Evolutionary conservation across 306 rosid genomes (phyloP).

Genomic region (Luffa aegyptiaca): DNA sequence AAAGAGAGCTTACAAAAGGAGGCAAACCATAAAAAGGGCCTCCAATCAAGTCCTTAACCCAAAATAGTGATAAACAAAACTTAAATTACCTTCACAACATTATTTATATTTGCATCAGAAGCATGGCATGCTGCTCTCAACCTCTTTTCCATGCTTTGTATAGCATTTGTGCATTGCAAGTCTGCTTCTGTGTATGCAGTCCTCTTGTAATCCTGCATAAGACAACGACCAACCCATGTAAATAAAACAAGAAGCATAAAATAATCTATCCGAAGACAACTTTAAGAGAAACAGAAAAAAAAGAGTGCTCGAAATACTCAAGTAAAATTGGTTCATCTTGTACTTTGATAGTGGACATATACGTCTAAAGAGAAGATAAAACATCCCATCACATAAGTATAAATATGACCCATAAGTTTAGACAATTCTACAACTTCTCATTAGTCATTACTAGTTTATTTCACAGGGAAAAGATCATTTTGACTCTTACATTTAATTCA

Average conservation of each 20-base stretch:
- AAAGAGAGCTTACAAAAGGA: too few relatives aligned
- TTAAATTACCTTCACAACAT: constrained; percentile 58
- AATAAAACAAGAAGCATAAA: constrained; percentile 9
- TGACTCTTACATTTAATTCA: not conserved
- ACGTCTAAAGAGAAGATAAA: not conserved
- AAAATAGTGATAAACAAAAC: not conserved
- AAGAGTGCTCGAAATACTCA: not conserved
- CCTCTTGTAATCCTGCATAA: constrained; percentile 68
- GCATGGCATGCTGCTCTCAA: constrained; percentile 87
- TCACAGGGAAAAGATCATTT: not conserved
- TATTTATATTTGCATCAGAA: constrained; percentile 60
- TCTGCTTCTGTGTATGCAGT: constrained; percentile 89
- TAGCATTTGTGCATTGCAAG: constrained; percentile 56
- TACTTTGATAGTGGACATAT: not conserved
- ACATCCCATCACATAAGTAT: not conserved
- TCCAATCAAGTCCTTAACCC: not conserved
- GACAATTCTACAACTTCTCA: not conserved
- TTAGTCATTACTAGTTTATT: not conserved
- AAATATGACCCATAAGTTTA: not conserved
- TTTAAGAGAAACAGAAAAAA: not conserved
- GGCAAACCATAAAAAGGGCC: too few relatives aligned
- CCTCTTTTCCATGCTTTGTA: constrained; percentile 86
- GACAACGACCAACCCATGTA: constrained; percentile 17
- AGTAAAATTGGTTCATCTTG: not conserved
- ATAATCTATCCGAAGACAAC: not conserved